Percentiles rank a stretch among this genome's conserved stretches.
These are phyloP conservation scores for Vitis hybrid DNA, from an alignment of 177 flowering plant species.

Conservation along the genomic window DNA sequence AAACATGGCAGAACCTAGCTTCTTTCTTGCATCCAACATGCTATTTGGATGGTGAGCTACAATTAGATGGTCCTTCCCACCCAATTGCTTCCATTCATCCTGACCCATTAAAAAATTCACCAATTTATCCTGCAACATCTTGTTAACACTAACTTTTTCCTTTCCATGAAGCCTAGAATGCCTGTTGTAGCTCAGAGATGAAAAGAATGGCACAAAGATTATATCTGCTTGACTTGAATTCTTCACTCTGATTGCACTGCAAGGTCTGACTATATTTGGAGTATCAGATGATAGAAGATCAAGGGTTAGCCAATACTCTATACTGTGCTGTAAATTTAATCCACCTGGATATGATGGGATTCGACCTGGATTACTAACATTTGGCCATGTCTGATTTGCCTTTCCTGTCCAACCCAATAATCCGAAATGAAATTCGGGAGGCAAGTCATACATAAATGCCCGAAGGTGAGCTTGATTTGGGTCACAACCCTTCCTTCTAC, in stretches of 20 bases:
- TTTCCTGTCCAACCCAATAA: conserved; percentile 64
- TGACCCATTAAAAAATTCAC: conserved; percentile 49
- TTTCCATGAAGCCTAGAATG: conserved; percentile 56
- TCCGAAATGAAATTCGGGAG: conserved; percentile 82
- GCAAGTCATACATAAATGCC: conserved; percentile 85
- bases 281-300: conserved; percentile 71
- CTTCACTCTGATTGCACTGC: conserved; percentile 63
- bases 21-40: conserved; percentile 59
- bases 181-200: conserved; percentile 77
- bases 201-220: conserved; percentile 80
- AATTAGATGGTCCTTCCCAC: conserved; percentile 74
- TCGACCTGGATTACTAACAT: conserved; percentile 27
- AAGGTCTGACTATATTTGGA: conserved; percentile 44
- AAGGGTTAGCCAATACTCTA: conserved; percentile 86
- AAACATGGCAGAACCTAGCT: conserved; percentile 73
- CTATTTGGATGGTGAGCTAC: conserved; percentile 96
- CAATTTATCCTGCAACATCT: conserved; percentile 60
- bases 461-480: conserved; percentile 36
- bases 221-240: conserved; percentile 72
- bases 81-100: conserved; percentile 68
- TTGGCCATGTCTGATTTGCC: conserved; percentile 58
- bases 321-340: conserved; percentile 80
- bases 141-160: conserved; percentile 50
- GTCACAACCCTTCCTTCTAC: conserved; percentile 30
- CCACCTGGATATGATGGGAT: conserved; percentile 85